Evolutionary conservation across 177 flowering plant species (phyloP).

Genomic region (Telopea speciosissima): DNA sequence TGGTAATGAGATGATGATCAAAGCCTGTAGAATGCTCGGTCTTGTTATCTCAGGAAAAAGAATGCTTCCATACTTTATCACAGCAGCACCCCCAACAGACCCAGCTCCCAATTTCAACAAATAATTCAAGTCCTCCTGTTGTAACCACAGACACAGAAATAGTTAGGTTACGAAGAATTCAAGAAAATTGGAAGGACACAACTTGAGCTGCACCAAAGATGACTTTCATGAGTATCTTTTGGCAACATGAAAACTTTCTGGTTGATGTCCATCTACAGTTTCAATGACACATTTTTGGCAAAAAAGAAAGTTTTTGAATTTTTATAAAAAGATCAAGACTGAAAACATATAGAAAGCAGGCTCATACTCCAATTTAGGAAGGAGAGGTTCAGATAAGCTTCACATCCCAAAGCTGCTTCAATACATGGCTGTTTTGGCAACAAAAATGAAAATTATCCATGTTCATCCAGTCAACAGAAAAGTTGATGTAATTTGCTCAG

Average conservation of each 20-base stretch:
- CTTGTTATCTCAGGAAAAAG: conserved; percentile 48
- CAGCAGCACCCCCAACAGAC: conserved; percentile 46
- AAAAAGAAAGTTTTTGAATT: background rate
- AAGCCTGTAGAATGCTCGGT: conserved; percentile 46
- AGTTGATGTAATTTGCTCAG: background rate
- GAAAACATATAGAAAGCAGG: background rate
- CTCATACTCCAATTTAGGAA: background rate
- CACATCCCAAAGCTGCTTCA: background rate
- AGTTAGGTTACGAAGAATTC: background rate
- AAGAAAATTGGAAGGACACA: background rate
- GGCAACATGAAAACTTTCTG: background rate
- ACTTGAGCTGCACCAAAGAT: background rate
- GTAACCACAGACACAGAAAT: background rate
- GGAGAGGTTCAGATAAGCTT: background rate
- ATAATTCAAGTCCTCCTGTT: conserved; percentile 44
- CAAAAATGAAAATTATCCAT: background rate
- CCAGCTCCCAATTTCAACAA: conserved; percentile 44
- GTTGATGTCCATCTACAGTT: background rate
- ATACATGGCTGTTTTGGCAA: too few species aligned
- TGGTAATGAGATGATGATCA: conserved; percentile 42
- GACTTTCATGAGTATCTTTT: background rate
- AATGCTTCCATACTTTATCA: conserved; percentile 61
- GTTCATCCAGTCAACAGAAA: background rate
- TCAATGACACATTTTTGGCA: background rate
- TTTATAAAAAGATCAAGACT: background rate